Base-by-base conservation (phyloP, 208 protist genomes). In the Crithidia brevicula region DNA sequence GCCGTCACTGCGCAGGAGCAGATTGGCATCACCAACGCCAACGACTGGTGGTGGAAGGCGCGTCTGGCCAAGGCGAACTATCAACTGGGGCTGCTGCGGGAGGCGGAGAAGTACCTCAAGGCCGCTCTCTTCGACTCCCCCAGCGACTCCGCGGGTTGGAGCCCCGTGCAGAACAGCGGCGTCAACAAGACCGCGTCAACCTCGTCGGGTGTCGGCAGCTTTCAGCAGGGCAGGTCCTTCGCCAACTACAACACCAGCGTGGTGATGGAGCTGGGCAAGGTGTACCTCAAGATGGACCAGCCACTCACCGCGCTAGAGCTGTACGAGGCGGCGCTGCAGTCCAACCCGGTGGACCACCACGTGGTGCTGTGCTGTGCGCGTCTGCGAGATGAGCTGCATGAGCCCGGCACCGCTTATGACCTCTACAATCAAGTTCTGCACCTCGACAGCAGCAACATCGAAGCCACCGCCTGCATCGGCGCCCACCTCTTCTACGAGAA, bases 21-120 rank as follows among this genome's bases (percentile, higher is more conserved):
- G 58, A 69, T 78, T 3, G 82, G 82, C 57, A 86, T 91, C 30
- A 23, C 56, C 15, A 79, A 63, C 59, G 79, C 77, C 27, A 81
- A 90, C 34, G 95, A 98, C 76, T 98, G 97, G 97, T 99, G 94
- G 93, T 99, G 97, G 97, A 95, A 97, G 72, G 89, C 92, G 50
- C 81, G 95, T 4, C 79, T 98, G 28, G 97, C 92, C 15, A 98
- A 98, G 80, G 91, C 91, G 31, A 94, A 94, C 70, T 98, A 98
- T 71, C 88, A 97, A 71, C 81, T 99, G 7, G 96, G 97, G 8
- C 82, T 98, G 28, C 81, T 97, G n/a, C 91, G 95, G 0, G 97
- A 99, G 27, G 95, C 97, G 10, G 96, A 98, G 77, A 91, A 88
- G 71, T 83, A 96, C 59, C 87, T 97, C 61, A 96, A 85, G 89